Evolutionary conservation across 2,329 filamentous ascomycete genomes (phyloP).

Genomic region (Penicillium hesseltinei): DNA sequence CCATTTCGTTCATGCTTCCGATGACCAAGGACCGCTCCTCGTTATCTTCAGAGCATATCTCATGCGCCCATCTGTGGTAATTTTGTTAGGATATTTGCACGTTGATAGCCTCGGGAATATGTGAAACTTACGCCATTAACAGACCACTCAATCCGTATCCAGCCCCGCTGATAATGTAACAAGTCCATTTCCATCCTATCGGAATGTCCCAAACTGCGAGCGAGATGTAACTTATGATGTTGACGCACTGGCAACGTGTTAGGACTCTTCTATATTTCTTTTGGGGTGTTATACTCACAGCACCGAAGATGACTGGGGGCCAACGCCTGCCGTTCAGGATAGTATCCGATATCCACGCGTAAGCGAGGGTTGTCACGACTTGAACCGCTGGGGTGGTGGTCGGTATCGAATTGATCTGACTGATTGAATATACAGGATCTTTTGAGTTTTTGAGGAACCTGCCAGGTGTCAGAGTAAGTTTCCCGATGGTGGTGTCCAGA

Average conservation of each 20-base stretch:
- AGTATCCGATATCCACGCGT: constrained; percentile 64
- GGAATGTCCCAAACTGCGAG: constrained; percentile 53
- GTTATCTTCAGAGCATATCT: constrained; percentile 56
- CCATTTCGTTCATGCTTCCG: constrained; percentile 66
- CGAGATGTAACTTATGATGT: constrained; percentile 46
- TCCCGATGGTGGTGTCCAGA: neutral
- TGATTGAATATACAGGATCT: constrained; percentile 46
- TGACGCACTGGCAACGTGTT: constrained; percentile 28
- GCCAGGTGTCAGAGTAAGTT: neutral
- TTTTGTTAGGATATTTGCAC: constrained; percentile 3
- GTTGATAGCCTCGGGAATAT: neutral
- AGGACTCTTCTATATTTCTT: neutral
- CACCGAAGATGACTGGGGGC: constrained; percentile 62
- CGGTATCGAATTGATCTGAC: constrained; percentile 54
- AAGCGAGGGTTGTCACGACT: constrained; percentile 59
- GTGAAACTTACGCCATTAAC: constrained; percentile 47
- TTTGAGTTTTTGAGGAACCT: constrained; percentile 37
- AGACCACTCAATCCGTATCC: constrained; percentile 50
- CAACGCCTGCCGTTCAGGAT: constrained; percentile 60
- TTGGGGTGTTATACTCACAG: constrained; percentile 48
- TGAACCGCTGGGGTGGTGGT: constrained; percentile 58
- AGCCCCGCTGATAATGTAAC: constrained; percentile 55
- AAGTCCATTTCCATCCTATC: constrained; percentile 61
- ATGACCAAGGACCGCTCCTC: constrained; percentile 67
- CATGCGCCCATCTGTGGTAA: constrained; percentile 49